Conservation (phyloP, 805 yeast genomes). For the Pichia deserticola region DNA sequence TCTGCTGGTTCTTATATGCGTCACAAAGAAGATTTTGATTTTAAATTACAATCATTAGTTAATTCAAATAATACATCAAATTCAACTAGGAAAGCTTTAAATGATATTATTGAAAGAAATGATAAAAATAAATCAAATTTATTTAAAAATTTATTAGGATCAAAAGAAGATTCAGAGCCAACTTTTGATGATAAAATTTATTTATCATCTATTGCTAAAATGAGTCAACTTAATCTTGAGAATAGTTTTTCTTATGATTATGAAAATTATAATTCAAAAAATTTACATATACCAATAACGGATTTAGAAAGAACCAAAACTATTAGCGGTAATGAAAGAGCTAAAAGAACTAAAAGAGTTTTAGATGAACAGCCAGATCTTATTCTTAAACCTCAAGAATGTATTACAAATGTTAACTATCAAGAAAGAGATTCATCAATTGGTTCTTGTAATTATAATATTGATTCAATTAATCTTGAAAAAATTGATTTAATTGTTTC, state of each 20-base stretch:
- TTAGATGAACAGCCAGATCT: conserved; percentile 53
- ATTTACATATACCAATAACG: conserved; percentile 25
- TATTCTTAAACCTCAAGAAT: conserved; percentile 55
- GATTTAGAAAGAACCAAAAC: conserved; percentile 71
- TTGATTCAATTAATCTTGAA: conserved; percentile 23
- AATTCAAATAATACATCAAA: conserved; percentile 6
- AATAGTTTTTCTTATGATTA: background rate
- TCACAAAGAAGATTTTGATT: conserved; percentile 37
- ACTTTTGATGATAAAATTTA: conserved; percentile 29
- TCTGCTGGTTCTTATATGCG: conserved; percentile 81
- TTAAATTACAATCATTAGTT: conserved; percentile 13
- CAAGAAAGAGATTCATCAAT: conserved; percentile 32
- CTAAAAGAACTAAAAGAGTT: conserved; percentile 58
- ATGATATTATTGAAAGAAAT: conserved; percentile 36
- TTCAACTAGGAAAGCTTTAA: conserved; percentile 28
- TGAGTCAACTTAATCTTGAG: conserved; percentile 1
- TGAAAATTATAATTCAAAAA: background rate
- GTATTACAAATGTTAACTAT: conserved; percentile 36
- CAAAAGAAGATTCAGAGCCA: conserved; percentile 24
- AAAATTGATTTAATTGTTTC: conserved; percentile 40
- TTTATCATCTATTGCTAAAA: conserved; percentile 14
- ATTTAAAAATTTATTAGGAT: conserved; percentile 36
- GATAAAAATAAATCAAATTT: conserved; percentile 36
- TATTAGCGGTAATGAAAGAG: conserved; percentile 59
- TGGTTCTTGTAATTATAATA: conserved; percentile 3